Conservation (phyloP, 495 filamentous ascomycete genomes). For the Usnea hakonensis region DNA sequence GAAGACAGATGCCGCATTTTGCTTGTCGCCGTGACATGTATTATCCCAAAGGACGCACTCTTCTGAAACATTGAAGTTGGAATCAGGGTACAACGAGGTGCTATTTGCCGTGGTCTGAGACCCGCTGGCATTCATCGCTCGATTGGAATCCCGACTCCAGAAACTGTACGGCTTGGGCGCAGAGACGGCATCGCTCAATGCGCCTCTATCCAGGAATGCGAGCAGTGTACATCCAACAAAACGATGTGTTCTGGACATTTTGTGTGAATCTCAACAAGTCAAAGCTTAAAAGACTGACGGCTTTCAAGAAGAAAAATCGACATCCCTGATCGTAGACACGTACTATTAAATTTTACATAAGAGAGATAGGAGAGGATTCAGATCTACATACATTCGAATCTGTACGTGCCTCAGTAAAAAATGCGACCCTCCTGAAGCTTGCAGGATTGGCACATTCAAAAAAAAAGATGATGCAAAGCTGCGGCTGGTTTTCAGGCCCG, state of each 20-base stretch:
- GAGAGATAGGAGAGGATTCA: not conserved
- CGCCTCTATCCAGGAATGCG: not conserved
- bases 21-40: no score
- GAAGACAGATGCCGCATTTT: no score
- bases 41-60: no score
- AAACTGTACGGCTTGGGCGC: not conserved
- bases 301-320: not conserved
- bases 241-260: not conserved
- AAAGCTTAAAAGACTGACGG: not conserved
- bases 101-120: not conserved
- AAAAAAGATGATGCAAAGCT: not conserved
- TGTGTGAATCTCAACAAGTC: not conserved
- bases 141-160: not conserved
- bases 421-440: not conserved
- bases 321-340: not conserved
- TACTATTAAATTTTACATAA: not conserved
- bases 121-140: not conserved
- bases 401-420: not conserved
- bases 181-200: not conserved
- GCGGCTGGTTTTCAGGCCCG: not conserved
- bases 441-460: not conserved
- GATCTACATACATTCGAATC: not conserved
- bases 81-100: not conserved
- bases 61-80: not conserved
- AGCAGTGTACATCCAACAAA: not conserved